Conservation (phyloP, 2,329 filamentous ascomycete genomes). For the Kalaharituber pfeilii region DNA sequence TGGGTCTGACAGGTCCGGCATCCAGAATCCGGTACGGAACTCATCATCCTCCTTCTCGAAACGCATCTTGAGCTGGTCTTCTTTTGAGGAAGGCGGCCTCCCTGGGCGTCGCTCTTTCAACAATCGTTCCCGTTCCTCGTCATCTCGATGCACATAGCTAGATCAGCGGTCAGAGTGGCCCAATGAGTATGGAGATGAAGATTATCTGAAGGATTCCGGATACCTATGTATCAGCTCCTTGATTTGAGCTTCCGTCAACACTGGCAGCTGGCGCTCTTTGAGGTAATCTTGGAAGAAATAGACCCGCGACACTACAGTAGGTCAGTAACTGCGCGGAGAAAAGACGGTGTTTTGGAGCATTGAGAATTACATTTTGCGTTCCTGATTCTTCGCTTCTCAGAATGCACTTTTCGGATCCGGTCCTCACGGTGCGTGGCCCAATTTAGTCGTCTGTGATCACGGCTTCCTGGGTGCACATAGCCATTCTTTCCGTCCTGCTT, state of each 20-base stretch:
- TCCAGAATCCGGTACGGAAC: slow-evolving; percentile 58
- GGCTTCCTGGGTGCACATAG: slow-evolving; percentile 66
- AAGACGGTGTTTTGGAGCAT: too few relatives aligned
- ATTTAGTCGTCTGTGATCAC: slow-evolving; percentile 67
- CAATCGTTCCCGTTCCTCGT: slow-evolving; percentile 49
- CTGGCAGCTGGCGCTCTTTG: slow-evolving; percentile 26
- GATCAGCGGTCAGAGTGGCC: slow-evolving; percentile 29
- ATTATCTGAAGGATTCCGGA: too few relatives aligned
- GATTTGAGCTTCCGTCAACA: neutral
- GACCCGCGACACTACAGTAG: slow-evolving; percentile 53
- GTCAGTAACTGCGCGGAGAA: too few relatives aligned
- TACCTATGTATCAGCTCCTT: slow-evolving; percentile 7
- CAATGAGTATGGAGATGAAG: too few relatives aligned
- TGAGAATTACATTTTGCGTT: slow-evolving; percentile 57
- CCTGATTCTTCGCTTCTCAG: slow-evolving; percentile 55
- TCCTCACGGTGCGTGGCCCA: slow-evolving; percentile 66
- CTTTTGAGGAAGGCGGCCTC: slow-evolving; percentile 58
- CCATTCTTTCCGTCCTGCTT: slow-evolving; percentile 56
- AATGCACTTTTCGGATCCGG: slow-evolving; percentile 54
- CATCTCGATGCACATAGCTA: slow-evolving; percentile 49
- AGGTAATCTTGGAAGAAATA: slow-evolving; percentile 54
- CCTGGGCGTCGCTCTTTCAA: slow-evolving; percentile 59
- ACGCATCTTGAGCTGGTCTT: slow-evolving; percentile 58
- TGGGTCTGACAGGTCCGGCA: slow-evolving; percentile 12
- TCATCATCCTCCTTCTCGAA: slow-evolving; percentile 58